Conservation (phyloP, 306 rosid species). For the Urtica urens region DNA sequence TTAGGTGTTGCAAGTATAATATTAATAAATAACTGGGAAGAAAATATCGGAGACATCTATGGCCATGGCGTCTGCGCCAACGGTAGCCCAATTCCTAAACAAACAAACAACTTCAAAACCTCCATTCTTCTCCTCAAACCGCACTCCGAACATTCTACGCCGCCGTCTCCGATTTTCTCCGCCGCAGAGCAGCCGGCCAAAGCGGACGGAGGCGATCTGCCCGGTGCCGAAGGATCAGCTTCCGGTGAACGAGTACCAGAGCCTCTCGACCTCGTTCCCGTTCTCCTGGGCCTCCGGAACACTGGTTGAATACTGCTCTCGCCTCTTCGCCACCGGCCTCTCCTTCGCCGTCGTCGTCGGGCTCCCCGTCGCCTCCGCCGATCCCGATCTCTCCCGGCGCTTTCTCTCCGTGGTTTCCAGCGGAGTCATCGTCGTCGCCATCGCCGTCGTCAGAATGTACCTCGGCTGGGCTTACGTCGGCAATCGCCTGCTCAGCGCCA, state of each 20-base stretch:
- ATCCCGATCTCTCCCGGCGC: slow-evolving; percentile 46
- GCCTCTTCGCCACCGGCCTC: slow-evolving; percentile 54
- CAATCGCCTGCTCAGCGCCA: slow-evolving; percentile 89
- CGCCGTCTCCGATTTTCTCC: neutral
- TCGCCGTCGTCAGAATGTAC: slow-evolving; percentile 84
- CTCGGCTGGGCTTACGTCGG: slow-evolving; percentile 97
- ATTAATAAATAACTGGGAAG: slow-evolving; percentile 4
- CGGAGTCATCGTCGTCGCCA: slow-evolving; percentile 54
- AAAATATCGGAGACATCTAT: neutral
- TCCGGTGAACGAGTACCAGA: slow-evolving; percentile 76
- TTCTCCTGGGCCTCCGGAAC: slow-evolving; percentile 83
- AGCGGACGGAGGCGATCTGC: slow-evolving; percentile 56
- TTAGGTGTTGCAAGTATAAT: too few relatives aligned
- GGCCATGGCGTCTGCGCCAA: slow-evolving; percentile 23
- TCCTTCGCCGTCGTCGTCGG: slow-evolving; percentile 62
- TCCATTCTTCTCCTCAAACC: slow-evolving; percentile 6
- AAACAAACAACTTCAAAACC: neutral
- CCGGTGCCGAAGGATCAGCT: slow-evolving; percentile 82
- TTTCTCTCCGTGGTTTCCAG: slow-evolving; percentile 50
- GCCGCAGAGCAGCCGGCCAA: slow-evolving; percentile 28
- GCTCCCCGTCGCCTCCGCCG: slow-evolving; percentile 62
- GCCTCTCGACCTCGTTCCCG: slow-evolving; percentile 66
- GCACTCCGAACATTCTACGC: neutral
- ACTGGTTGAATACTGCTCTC: slow-evolving; percentile 46
- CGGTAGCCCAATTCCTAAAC: slow-evolving; percentile 6